phyloP scores from a whole-genome alignment of 1,284 basidiomycete genomes.

The Ceratobasidium sp. region DNA sequence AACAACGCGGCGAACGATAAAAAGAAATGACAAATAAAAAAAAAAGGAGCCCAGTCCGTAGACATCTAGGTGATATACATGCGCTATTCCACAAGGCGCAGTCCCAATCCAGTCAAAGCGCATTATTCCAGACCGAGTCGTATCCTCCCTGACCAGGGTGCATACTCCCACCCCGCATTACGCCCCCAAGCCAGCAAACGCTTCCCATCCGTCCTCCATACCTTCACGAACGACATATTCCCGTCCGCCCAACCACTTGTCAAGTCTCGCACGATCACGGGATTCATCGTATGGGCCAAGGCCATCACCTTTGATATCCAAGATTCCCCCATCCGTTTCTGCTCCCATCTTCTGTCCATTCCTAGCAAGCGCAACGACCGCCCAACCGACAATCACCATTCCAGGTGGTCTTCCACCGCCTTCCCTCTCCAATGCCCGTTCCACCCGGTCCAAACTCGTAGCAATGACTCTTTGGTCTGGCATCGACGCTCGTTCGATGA shows the following conservation, averaged over 20 bases:
- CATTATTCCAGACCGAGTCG: too few relatives aligned
- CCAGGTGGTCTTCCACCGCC: slow-evolving; percentile 93
- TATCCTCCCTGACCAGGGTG: too few relatives aligned
- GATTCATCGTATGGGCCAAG: slow-evolving; percentile 52
- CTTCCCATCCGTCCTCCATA: slow-evolving; percentile 20
- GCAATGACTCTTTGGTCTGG: slow-evolving; percentile 87
- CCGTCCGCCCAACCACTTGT: slow-evolving; percentile 61
- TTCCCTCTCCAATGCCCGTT: slow-evolving; percentile 69
- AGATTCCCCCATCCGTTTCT: background rate
- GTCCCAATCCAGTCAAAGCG: too few relatives aligned
- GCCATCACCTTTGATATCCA: background rate
- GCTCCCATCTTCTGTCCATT: background rate
- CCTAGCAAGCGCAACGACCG: slow-evolving; percentile 56
- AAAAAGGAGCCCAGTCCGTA: slow-evolving; percentile 1
- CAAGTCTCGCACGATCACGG: slow-evolving; percentile 59
- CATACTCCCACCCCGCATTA: background rate
- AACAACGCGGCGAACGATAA: too few relatives aligned
- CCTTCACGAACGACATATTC: slow-evolving; percentile 59
- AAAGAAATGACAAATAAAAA: slow-evolving; percentile 1
- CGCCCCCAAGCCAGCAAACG: slow-evolving; percentile 17
- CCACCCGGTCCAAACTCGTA: slow-evolving; percentile 77
- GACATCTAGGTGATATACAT: too few relatives aligned
- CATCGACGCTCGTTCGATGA: slow-evolving; percentile 91
- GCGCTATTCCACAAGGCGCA: too few relatives aligned
- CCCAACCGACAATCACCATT: slow-evolving; percentile 95